Evolutionary conservation across 768 basidiomycete species (phyloP), one percentile per base, ranked within the genome.

Genomic region (Udeniomyces megalosporus): DNA sequence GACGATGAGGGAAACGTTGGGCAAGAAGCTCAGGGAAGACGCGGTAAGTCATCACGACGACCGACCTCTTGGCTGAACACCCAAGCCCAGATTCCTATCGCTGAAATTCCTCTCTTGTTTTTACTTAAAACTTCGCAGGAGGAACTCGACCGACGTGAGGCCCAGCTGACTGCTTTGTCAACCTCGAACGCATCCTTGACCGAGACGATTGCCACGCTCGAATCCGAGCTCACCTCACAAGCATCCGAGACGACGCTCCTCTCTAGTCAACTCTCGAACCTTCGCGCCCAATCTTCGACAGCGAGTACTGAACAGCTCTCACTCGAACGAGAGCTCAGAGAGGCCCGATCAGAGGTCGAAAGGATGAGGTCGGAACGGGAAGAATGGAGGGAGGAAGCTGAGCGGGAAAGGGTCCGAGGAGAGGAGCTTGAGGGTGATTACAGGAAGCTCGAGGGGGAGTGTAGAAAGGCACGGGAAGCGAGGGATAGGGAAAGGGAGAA

Each of bases 71-170:
- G 44, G 28, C 60, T 34, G 29, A 47, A 11, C 49, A 35, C 22
- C n/a, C 52, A 38, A 1, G 32, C 54, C 51, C 46, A 62, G 31
- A 35, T 10, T 17, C 47, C n/a, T 10, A 1, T 29, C 20, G 15
- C 38, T n/a, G n/a, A 14, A 22, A 26, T 20, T 45, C 49, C 1
- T 5, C 24, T 35, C 24, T n/a, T 51, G 34, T 22, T 24, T 17
- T 34, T 10, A 45, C 11, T 31, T 56, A 17, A 5, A 24, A 20
- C 20, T 20, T 68, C n/a, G 60, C 77, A 99, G 93, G 95, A 97
- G 82, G 95, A 97, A 79, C 84, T 99, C 47, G 95, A 97, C 78
- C 80, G 90, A 66, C 80, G 88, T 66, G 91, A 91, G 71, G 84
- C 86, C 68, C 78, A 84, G 38, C 80, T 95, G 35, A 85, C 86